Base-by-base conservation (phyloP, 2,329 filamentous ascomycete genomes). In the Phyllosticta citribraziliensis region DNA sequence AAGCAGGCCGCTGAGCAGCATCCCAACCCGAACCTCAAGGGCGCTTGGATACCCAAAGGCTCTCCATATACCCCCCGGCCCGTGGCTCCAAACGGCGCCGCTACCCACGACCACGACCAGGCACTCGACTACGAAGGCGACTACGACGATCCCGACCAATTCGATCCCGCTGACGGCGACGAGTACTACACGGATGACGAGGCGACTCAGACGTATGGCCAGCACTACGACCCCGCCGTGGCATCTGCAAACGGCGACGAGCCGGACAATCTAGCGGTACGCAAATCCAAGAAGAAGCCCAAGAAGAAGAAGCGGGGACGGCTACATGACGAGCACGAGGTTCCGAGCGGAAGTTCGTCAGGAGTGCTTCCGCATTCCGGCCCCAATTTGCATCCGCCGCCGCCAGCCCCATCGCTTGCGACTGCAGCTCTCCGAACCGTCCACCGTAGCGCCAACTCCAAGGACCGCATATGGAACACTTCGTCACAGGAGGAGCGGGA, bases 401-500 rank as follows among this genome's bases (percentile, higher is more conserved):
- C 78, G 62, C 76, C 70, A 12, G 74, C 76, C 50, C 72, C 77
- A 52, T 73, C 76, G 57, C 70, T 78, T 27, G 73, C 79, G 52
- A 72, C 75, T 53, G 74, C 74, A 54, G 70, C 73, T 24, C 68
- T 76, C 61, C 74, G 75, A 35, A 72, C 75, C 53, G 72, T 75
- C 9, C 71, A 76, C 58, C 77, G 77, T 64, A 72, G 64, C 22
- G 60, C 62, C 19, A 79, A 70, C 67, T 83, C 84, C 57, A 87
- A 87, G 70, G 89, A 94, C 70, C 92, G 91, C 74, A 96, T 99
- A 75, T 99, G 94, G 94, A 97, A 97, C 71, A 97, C 91, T 2
- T 94, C 89, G 62, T 94, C 90, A 10, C 85, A 90, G 66, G 91
- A 97, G 74, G 94, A 99, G 77, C 88, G 94, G 40, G 91, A 97